These are phyloP conservation scores for Telopea speciosissima DNA, from an alignment of 177 flowering plant genomes.

Conservation along the genomic window DNA sequence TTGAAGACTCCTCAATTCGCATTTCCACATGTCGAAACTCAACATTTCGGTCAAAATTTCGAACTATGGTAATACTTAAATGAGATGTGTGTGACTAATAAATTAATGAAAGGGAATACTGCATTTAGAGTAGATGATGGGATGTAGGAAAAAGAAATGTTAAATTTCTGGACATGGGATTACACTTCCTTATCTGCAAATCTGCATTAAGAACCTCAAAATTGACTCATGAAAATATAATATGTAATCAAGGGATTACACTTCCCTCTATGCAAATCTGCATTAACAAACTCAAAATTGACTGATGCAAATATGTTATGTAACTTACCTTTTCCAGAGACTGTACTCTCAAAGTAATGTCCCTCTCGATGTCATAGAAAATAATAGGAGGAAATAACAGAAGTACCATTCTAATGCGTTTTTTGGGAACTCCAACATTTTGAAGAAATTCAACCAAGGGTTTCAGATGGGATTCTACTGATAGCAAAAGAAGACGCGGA, in stretches of 20 bases:
- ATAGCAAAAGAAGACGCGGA: constrained; percentile 64
- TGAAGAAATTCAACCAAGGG: constrained; percentile 53
- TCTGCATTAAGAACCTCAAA: background rate
- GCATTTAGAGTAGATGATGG: background rate
- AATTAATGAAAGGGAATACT: background rate
- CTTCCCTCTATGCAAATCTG: background rate
- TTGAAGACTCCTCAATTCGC: too few relatives aligned
- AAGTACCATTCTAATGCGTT: constrained; percentile 37
- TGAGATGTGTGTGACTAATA: too few relatives aligned
- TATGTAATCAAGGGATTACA: too few relatives aligned
- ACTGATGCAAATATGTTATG: background rate
- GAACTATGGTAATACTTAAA: too few relatives aligned
- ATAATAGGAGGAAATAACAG: constrained; percentile 70
- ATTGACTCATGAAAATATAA: background rate
- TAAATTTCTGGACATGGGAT: background rate
- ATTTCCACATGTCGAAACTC: too few relatives aligned
- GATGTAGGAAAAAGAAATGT: background rate
- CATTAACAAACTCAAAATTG: background rate
- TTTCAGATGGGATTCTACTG: constrained; percentile 47
- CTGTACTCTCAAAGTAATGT: constrained; percentile 39
- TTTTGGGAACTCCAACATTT: constrained; percentile 50
- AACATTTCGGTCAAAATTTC: too few relatives aligned
- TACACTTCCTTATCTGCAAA: background rate
- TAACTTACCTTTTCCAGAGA: constrained; percentile 54
- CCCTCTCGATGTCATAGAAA: constrained; percentile 40